phyloP scores from a whole-genome alignment of 2,329 filamentous ascomycete species.

The Gaeumannomyces sp. region DNA sequence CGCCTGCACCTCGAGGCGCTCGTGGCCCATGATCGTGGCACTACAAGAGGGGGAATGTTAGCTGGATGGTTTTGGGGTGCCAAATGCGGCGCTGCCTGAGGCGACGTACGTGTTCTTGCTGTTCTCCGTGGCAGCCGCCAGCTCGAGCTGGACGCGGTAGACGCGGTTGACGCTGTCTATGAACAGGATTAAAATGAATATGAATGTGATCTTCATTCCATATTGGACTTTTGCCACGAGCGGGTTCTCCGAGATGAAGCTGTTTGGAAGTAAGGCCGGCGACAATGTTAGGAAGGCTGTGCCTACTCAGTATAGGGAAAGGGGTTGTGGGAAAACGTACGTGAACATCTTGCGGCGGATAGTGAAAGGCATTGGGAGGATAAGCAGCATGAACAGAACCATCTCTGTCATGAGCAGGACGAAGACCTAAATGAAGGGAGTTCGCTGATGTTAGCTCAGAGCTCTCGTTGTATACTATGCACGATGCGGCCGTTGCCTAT shows the following conservation, averaged over 20 bases:
- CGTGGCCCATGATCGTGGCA: slow-evolving; percentile 74
- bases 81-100: background rate
- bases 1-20: slow-evolving; percentile 96
- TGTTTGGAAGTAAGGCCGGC: slow-evolving; percentile 25
- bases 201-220: slow-evolving; percentile 97
- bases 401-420: slow-evolving; percentile 78
- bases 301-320: slow-evolving; percentile 2
- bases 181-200: slow-evolving; percentile 98
- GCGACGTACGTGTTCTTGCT: slow-evolving; percentile 34
- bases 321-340: slow-evolving; percentile 33
- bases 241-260: slow-evolving; percentile 88
- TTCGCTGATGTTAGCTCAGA: background rate
- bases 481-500: too few species aligned
- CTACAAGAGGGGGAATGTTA: slow-evolving; percentile 25
- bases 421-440: slow-evolving; percentile 58
- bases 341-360: slow-evolving; percentile 79
- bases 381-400: slow-evolving; percentile 70
- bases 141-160: slow-evolving; percentile 90
- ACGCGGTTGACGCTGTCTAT: slow-evolving; percentile 94
- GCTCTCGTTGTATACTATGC: background rate
- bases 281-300: background rate
- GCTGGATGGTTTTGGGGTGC: slow-evolving; percentile 6
- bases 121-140: slow-evolving; percentile 65
- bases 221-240: slow-evolving; percentile 90
- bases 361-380: slow-evolving; percentile 83